Evolutionary conservation across 768 basidiomycete species (phyloP).

Genomic region (Lactarius vividus): DNA sequence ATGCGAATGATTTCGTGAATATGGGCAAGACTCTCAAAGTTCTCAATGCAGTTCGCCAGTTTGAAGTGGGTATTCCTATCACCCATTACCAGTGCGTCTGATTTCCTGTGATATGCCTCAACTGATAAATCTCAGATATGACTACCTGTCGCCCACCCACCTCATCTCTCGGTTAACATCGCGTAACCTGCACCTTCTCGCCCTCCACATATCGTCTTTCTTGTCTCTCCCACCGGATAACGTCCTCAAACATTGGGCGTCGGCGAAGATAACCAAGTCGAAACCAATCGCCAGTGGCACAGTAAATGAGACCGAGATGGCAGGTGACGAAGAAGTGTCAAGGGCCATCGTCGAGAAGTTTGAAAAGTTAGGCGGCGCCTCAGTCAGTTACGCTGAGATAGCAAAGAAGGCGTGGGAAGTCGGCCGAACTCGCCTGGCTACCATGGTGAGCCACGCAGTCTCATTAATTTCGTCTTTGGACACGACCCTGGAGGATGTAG

Average conservation of each 20-base stretch:
- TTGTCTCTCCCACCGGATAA: slow-evolving; percentile 80
- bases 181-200: slow-evolving; percentile 87
- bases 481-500: slow-evolving; percentile 38
- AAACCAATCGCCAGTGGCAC: slow-evolving; percentile 54
- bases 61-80: slow-evolving; percentile 90
- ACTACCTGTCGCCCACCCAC: slow-evolving; percentile 72
- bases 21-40: slow-evolving; percentile 95
- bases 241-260: slow-evolving; percentile 95
- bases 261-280: slow-evolving; percentile 80
- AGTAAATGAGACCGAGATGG: slow-evolving; percentile 52
- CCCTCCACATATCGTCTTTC: slow-evolving; percentile 84
- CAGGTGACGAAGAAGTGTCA: slow-evolving; percentile 77
- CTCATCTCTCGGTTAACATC: slow-evolving; percentile 82
- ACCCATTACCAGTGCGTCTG: slow-evolving; percentile 80
- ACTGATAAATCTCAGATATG: slow-evolving; percentile 54
- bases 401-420: slow-evolving; percentile 92
- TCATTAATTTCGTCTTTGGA: neutral
- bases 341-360: slow-evolving; percentile 87
- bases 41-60: slow-evolving; percentile 87
- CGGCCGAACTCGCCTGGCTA: slow-evolving; percentile 75
- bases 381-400: slow-evolving; percentile 92
- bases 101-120: neutral
- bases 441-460: slow-evolving; percentile 53
- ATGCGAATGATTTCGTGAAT: slow-evolving; percentile 86
- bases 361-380: slow-evolving; percentile 68